Evolutionary conservation across 1,284 basidiomycete genomes (phyloP).

Genomic region (Rhodotorula sp.): DNA sequence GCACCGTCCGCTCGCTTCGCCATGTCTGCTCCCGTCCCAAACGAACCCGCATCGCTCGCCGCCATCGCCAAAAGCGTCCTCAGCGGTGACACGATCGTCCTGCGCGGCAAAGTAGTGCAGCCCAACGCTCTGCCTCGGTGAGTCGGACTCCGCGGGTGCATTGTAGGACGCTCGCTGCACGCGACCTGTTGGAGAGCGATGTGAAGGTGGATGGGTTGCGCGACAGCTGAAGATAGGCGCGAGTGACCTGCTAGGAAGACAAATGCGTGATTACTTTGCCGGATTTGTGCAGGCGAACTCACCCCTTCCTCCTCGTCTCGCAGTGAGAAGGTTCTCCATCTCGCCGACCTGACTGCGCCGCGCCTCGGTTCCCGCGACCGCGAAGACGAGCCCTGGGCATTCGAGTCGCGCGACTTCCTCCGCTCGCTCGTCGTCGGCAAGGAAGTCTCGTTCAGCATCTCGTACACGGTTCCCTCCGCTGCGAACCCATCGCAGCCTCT

Average conservation of each 20-base stretch:
- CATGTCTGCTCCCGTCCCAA: background rate
- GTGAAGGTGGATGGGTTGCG: no score
- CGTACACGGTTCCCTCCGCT: slow-evolving; percentile 67
- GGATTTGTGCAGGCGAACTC: background rate
- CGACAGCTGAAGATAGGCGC: background rate
- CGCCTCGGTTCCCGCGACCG: slow-evolving; percentile 66
- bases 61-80: slow-evolving; percentile 11
- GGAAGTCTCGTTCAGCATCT: slow-evolving; percentile 73
- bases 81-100: slow-evolving; percentile 23
- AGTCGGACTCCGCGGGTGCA: background rate
- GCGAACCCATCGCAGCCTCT: slow-evolving; percentile 58
- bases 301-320: background rate
- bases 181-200: no score
- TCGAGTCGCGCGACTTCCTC: slow-evolving; percentile 88
- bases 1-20: background rate
- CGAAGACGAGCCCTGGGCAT: slow-evolving; percentile 91
- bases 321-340: slow-evolving; percentile 61
- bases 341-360: slow-evolving; percentile 78
- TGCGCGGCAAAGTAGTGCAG: slow-evolving; percentile 29
- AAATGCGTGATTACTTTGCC: background rate
- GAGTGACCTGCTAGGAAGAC: background rate
- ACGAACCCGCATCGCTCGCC: background rate
- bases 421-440: slow-evolving; percentile 82
- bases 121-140: slow-evolving; percentile 22
- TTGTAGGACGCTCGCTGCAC: no score